phyloP scores from a whole-genome alignment of 345 rosid species.

The Eucalyptus rudis region DNA sequence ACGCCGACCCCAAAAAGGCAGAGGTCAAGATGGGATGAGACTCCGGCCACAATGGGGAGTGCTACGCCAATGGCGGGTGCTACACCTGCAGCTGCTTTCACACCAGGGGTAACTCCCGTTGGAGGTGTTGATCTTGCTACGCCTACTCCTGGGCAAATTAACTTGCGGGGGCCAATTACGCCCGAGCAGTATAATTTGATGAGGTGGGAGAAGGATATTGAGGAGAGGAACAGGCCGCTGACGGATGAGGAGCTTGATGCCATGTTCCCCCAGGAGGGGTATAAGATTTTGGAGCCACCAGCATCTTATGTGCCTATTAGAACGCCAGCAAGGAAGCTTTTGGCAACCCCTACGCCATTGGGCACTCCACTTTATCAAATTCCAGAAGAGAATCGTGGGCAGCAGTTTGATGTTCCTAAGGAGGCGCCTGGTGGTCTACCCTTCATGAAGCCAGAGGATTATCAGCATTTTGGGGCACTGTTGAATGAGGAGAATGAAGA shows the following conservation, averaged over 20 bases:
- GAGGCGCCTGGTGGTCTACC: constrained; percentile 91
- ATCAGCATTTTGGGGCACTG: constrained; percentile 81
- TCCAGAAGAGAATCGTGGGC: constrained; percentile 92
- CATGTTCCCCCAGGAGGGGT: constrained; percentile 89
- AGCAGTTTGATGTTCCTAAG: constrained; percentile 91
- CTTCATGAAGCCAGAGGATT: constrained; percentile 96
- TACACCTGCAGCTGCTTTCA: constrained; percentile 70
- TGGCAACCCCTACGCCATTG: constrained; percentile 87
- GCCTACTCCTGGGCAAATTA: constrained; percentile 70
- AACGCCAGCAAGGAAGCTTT: constrained; percentile 82
- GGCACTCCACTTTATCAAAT: constrained; percentile 81
- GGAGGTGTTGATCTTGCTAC: constrained; percentile 85
- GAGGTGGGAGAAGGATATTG: constrained; percentile 99
- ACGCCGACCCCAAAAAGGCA: constrained; percentile 92
- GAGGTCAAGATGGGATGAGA: constrained; percentile 98
- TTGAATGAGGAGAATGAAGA: constrained; percentile 92
- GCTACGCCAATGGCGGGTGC: constrained; percentile 90
- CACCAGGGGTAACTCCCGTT: constrained; percentile 89
- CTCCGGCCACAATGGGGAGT: constrained; percentile 96
- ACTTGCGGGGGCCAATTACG: constrained; percentile 63
- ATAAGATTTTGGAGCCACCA: constrained; percentile 89
- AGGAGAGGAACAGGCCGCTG: constrained; percentile 93
- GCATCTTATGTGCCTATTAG: constrained; percentile 90
- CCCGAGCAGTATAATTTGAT: constrained; percentile 84
- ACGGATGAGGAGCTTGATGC: constrained; percentile 97